Base-by-base conservation (phyloP, 257 asterid genomes). In the Scutellaria minor region DNA sequence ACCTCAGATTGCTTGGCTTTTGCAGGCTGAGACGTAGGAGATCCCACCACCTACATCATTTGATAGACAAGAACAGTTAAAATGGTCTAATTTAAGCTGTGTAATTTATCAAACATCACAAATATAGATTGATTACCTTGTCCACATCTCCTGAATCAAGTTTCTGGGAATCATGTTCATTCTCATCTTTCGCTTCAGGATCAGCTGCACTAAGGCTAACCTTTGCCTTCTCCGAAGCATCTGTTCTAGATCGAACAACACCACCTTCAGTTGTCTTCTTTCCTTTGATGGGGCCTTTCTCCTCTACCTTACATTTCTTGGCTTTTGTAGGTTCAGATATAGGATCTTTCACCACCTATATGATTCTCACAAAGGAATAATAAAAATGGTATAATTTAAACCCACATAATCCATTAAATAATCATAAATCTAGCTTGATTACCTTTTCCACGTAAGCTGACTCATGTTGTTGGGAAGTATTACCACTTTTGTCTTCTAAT, bases 261-360 rank as follows among this genome's bases (percentile, higher is more conserved):
- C 3, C 56, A 51, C 24, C 8, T 11, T n/a, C 9, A n/a, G 24
- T 5, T 14, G 56, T n/a, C 56, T 51, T 51, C 7, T 14, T 51
- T 51, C 22, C 9, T 51, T 51, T 51, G 51, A 24, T 24, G 27
- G 2, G 27, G 27, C 27, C 27, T 24, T 59, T 20, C 64, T 76
- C 57, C 68, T 70, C 22, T n/a, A 51, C 56, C 56, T 51, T 14
- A 42, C 8, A 39, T 35, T 22, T 7, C 68, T 67, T 81, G 18
- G 67, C 42, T 46, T 47, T 68, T 64, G 74, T 24, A 40, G 65
- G 51, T 48, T 69, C 57, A 46, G 78, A 54, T 2, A 51, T 14
- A 15, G 27, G 6, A 15, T 10, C 18, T 15, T 18, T 13, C 59
- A 15, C 59, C 27, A n/a, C 35, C 59, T 53, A 53, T 15, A 46